Conservation (phyloP, 768 basidiomycete species). For the Amanita rubescens region DNA sequence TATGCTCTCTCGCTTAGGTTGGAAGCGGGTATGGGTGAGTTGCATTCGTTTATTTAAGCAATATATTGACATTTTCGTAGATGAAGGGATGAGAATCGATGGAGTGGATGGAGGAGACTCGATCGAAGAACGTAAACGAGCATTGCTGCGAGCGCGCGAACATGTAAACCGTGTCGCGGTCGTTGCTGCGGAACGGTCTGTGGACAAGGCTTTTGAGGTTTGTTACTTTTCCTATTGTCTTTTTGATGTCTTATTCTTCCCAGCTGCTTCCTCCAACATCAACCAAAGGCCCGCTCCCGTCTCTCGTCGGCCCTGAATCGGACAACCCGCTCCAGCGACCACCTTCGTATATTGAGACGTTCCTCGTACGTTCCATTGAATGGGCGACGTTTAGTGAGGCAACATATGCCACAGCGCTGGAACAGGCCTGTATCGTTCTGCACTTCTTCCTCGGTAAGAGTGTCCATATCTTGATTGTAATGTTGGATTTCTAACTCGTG, state of each 20-base stretch:
- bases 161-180: conserved; percentile 76
- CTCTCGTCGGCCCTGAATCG: conserved; percentile 28
- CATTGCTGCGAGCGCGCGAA: conserved; percentile 69
- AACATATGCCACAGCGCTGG: conserved; percentile 73
- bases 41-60: too few relatives aligned
- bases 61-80: neutral
- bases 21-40: conserved; percentile 21
- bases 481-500: conserved; percentile 18
- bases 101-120: too few relatives aligned
- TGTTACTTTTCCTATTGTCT: too few relatives aligned
- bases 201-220: conserved; percentile 34
- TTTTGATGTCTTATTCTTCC: too few relatives aligned
- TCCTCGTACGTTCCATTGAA: conserved; percentile 82
- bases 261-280: conserved; percentile 41
- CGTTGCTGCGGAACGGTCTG: conserved; percentile 70
- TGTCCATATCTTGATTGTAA: neutral
- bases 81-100: conserved; percentile 13
- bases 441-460: conserved; percentile 82
- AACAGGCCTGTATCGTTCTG: conserved; percentile 82
- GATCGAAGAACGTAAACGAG: conserved; percentile 42
- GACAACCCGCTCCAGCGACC: conserved; percentile 37
- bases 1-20: conserved; percentile 78
- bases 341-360: conserved; percentile 48
- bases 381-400: conserved; percentile 79
- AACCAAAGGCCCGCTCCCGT: conserved; percentile 51